These are phyloP conservation scores for Canavalia gladiata DNA, from an alignment of 306 rosid genomes.

Conservation along the genomic window DNA sequence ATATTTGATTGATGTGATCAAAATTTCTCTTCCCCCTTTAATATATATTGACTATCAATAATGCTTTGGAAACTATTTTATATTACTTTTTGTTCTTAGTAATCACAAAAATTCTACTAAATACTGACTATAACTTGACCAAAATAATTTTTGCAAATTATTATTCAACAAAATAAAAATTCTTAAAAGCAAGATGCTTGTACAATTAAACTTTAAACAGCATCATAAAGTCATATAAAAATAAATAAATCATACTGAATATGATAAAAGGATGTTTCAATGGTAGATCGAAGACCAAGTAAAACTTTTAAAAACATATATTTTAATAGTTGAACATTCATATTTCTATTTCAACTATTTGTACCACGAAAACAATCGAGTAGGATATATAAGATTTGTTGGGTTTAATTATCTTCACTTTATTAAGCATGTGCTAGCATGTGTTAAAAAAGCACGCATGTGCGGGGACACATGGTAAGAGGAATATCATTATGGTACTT, in stretches of 20 bases:
- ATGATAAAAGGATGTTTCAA: neutral
- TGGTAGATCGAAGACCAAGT: neutral
- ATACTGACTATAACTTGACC: neutral
- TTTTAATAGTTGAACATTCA: neutral
- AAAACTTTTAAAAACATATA: neutral
- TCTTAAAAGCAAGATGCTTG: neutral
- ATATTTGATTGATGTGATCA: neutral
- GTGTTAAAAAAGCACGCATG: conserved; percentile 35
- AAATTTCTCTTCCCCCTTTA: neutral
- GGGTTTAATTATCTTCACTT: conserved; percentile 22
- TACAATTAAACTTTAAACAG: neutral
- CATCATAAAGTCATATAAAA: neutral
- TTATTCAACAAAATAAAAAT: neutral
- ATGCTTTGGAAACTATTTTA: neutral
- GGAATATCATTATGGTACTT: conserved; percentile 35
- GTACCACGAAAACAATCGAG: neutral
- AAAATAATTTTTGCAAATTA: neutral
- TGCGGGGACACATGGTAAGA: conserved; percentile 29
- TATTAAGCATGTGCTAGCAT: conserved; percentile 42
- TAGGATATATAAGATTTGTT: neutral
- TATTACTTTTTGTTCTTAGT: neutral
- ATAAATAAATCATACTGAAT: neutral
- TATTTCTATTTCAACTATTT: neutral
- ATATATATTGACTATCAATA: neutral
- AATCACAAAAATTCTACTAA: neutral